Conservation (phyloP, 257 asterid species). For the Linaria vulgaris region DNA sequence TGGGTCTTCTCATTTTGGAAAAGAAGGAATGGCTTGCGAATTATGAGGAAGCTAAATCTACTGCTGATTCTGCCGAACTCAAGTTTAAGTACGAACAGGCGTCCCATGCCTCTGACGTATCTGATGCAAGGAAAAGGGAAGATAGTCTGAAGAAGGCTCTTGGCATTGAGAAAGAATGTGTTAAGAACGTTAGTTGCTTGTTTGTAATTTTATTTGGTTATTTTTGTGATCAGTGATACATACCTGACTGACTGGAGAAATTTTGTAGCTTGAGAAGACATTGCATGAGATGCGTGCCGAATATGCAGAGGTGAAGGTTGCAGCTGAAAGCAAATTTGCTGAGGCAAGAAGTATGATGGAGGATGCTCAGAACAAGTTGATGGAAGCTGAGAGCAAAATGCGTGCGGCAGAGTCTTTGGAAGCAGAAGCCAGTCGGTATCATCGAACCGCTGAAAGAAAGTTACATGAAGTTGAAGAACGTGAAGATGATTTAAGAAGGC, state of each 20-base stretch:
- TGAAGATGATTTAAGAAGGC: conserved; percentile 92
- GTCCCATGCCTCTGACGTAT: conserved; percentile 57
- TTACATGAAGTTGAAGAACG: conserved; percentile 87
- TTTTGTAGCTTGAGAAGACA: conserved; percentile 83
- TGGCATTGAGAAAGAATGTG: conserved; percentile 94
- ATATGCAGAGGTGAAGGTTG: conserved; percentile 81
- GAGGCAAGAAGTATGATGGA: conserved; percentile 74
- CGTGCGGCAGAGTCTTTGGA: conserved; percentile 79
- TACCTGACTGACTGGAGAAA: conserved; percentile 21
- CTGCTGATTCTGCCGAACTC: conserved; percentile 66
- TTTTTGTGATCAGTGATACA: not conserved
- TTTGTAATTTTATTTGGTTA: conserved; percentile 13
- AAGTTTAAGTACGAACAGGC: conserved; percentile 59
- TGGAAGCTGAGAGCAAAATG: conserved; percentile 71
- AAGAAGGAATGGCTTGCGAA: conserved; percentile 78
- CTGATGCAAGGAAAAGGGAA: conserved; percentile 75
- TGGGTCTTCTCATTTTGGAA: conserved; percentile 94
- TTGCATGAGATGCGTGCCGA: conserved; percentile 96
- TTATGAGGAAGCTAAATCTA: conserved; percentile 62
- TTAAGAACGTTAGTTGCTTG: conserved; percentile 56
- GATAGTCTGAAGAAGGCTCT: conserved; percentile 79
- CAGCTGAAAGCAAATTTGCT: conserved; percentile 63
- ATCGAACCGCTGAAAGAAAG: conserved; percentile 84
- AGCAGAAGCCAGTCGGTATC: conserved; percentile 80
- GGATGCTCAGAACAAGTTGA: conserved; percentile 61